phyloP scores from a whole-genome alignment of 805 yeast genomes.

The Wickerhamiella sergipiensis region DNA sequence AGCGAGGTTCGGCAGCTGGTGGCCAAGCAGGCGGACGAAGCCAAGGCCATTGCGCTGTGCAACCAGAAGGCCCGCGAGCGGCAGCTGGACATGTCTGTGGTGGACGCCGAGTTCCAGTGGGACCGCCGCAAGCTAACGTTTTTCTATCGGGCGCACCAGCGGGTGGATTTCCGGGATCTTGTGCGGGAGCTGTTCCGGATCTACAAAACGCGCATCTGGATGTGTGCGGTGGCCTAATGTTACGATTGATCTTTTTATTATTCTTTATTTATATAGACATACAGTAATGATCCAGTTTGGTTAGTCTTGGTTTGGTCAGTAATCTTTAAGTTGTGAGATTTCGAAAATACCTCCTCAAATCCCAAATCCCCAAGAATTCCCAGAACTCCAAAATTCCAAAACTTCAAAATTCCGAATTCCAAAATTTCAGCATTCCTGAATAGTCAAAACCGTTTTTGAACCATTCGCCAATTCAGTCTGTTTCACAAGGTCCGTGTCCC shows the following conservation, averaged over 20 bases:
- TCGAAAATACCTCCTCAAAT: no score
- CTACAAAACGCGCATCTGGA: slow-evolving; percentile 76
- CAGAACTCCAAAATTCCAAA: no score
- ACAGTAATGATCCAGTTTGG: background rate
- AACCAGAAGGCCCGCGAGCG: slow-evolving; percentile 39
- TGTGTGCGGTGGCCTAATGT: slow-evolving; percentile 49
- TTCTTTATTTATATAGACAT: background rate
- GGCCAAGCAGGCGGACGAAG: slow-evolving; percentile 53
- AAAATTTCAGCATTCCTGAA: no score
- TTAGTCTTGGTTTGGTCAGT: no score
- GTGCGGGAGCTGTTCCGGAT: slow-evolving; percentile 61
- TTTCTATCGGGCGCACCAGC: slow-evolving; percentile 47
- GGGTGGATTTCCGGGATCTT: slow-evolving; percentile 68
- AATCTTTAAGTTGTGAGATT: no score
- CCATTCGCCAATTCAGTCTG: background rate
- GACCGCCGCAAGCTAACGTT: slow-evolving; percentile 70
- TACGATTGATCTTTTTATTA: background rate
- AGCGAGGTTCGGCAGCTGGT: slow-evolving; percentile 46
- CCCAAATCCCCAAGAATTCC: no score
- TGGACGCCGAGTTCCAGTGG: slow-evolving; percentile 78
- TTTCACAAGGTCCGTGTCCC: background rate
- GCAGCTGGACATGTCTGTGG: slow-evolving; percentile 41
- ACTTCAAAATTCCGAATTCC: no score
- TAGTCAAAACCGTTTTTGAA: no score
- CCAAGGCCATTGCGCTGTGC: slow-evolving; percentile 51